These are phyloP conservation scores for Sclerotinia nivalis DNA, from an alignment of 2,329 filamentous ascomycete species.

Conservation along the genomic window DNA sequence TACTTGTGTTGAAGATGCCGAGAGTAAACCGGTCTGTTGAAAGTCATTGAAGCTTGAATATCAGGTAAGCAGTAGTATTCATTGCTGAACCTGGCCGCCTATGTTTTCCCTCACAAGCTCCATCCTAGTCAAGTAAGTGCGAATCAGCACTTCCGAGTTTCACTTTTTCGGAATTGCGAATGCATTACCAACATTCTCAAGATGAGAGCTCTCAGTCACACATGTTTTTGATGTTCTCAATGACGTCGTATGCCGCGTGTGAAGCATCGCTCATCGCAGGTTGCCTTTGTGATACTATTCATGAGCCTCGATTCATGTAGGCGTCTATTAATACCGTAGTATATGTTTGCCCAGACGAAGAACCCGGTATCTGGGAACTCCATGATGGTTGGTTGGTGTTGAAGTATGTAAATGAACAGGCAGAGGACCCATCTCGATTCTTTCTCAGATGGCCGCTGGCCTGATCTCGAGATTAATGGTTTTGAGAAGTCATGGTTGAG, in stretches of 20 bases:
- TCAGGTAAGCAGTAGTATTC: background rate
- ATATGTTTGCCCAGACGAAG: background rate
- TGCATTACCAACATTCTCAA: background rate
- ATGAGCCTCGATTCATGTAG: background rate
- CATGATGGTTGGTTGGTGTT: background rate
- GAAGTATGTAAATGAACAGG: background rate
- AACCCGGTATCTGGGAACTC: background rate
- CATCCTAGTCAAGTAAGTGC: background rate
- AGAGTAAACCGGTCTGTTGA: background rate
- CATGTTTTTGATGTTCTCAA: background rate
- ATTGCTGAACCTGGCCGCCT: background rate
- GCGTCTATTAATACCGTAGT: background rate
- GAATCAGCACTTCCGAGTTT: background rate
- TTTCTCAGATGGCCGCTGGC: no score
- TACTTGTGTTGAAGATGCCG: background rate
- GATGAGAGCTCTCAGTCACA: background rate
- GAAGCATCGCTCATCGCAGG: background rate
- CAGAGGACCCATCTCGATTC: background rate
- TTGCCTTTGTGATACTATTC: background rate
- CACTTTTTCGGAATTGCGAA: background rate
- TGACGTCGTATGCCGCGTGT: background rate
- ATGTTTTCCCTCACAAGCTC: background rate
- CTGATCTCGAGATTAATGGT: background rate
- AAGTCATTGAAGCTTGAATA: background rate
- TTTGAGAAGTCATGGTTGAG: background rate